phyloP scores from a whole-genome alignment of 2,329 filamentous ascomycete genomes.

The Diaporthe nobilis region DNA sequence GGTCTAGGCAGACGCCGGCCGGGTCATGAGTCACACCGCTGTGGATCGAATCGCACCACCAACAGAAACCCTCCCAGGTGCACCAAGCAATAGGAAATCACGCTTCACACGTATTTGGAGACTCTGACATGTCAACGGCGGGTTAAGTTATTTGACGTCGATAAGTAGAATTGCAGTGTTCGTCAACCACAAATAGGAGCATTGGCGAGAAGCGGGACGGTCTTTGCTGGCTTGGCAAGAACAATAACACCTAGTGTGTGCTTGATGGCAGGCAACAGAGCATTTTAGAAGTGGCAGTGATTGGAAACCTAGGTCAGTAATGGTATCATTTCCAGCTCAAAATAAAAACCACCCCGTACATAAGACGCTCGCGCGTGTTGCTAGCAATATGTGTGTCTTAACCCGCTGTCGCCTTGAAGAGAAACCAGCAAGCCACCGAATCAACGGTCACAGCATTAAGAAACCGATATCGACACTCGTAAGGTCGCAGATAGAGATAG shows the following conservation, averaged over 20 bases:
- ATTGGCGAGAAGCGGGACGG: neutral
- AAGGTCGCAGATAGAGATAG: too few species aligned
- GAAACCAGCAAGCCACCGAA: neutral
- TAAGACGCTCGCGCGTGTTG: constrained; percentile 5
- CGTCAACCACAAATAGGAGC: neutral
- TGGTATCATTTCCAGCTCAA: constrained; percentile 14
- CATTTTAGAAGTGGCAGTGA: neutral
- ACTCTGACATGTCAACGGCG: neutral
- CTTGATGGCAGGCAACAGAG: too few species aligned
- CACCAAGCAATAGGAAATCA: neutral
- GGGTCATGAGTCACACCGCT: neutral
- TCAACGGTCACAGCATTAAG: too few species aligned
- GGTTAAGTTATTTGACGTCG: too few species aligned
- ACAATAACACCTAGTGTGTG: neutral
- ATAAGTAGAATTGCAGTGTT: neutral
- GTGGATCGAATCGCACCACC: neutral
- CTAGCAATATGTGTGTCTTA: constrained; percentile 3
- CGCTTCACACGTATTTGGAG: too few species aligned
- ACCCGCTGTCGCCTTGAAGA: neutral
- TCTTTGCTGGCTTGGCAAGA: neutral
- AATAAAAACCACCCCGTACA: neutral
- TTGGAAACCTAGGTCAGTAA: neutral
- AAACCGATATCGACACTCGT: neutral
- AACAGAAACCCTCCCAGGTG: neutral
- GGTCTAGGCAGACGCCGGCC: neutral